Evolutionary conservation across 2,329 filamentous ascomycete species (phyloP).

Genomic region (Neofusicoccum umdonicola): DNA sequence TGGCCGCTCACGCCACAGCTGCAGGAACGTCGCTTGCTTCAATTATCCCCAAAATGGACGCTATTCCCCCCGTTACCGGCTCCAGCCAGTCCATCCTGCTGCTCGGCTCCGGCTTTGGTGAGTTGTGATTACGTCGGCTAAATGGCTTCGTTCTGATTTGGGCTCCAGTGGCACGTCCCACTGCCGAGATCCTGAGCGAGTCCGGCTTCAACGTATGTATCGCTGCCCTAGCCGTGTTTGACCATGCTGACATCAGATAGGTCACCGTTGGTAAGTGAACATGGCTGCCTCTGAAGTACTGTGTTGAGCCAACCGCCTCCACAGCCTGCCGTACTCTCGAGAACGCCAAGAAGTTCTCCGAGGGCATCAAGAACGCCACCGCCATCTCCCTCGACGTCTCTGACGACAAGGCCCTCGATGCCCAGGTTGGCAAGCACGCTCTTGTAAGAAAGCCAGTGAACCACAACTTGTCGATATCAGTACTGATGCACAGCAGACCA

Average conservation of each 20-base stretch:
- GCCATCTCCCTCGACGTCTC: slow-evolving; percentile 84
- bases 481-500: slow-evolving; percentile 26
- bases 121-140: background rate
- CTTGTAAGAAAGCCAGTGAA: slow-evolving; percentile 48
- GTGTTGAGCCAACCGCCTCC: background rate
- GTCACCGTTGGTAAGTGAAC: slow-evolving; percentile 50
- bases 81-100: slow-evolving; percentile 34
- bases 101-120: slow-evolving; percentile 39
- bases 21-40: background rate
- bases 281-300: background rate
- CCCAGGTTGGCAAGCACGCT: slow-evolving; percentile 75
- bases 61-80: slow-evolving; percentile 1
- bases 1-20: background rate
- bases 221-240: background rate
- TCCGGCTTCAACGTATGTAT: slow-evolving; percentile 51
- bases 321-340: slow-evolving; percentile 79
- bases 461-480: slow-evolving; percentile 29
- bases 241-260: background rate
- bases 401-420: slow-evolving; percentile 73
- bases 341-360: slow-evolving; percentile 70
- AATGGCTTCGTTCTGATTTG: slow-evolving; percentile 21
- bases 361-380: slow-evolving; percentile 66
- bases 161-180: slow-evolving; percentile 49
- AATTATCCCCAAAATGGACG: slow-evolving; percentile 13
- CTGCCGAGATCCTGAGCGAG: slow-evolving; percentile 58